phyloP scores from a whole-genome alignment of 2,329 filamentous ascomycete genomes.

The Raffaelea arxii region DNA sequence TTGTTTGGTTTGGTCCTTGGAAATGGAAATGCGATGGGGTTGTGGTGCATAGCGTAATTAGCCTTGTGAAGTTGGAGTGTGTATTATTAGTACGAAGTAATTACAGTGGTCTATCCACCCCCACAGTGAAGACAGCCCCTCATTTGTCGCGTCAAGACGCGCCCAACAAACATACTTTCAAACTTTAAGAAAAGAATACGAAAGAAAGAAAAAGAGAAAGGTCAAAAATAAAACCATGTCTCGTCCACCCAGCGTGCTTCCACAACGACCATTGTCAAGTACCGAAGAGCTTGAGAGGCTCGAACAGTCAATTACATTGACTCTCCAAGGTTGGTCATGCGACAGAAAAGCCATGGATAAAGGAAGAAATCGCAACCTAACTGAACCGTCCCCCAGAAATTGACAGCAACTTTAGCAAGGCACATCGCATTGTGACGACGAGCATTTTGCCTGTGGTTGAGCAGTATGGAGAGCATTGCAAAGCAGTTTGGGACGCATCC shows the following conservation, averaged over 20 bases:
- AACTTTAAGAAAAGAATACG: background rate
- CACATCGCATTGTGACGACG: slow-evolving; percentile 89
- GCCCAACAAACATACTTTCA: background rate
- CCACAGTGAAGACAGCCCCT: too few relatives aligned
- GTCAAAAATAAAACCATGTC: slow-evolving; percentile 30
- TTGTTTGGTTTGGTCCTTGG: too few relatives aligned
- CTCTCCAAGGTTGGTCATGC: slow-evolving; percentile 62
- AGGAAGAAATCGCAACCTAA: background rate
- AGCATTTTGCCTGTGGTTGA: slow-evolving; percentile 91
- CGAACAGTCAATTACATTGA: slow-evolving; percentile 93
- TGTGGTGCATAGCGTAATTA: too few relatives aligned
- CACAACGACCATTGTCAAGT: slow-evolving; percentile 56
- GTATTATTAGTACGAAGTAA: too few relatives aligned
- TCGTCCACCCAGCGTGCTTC: slow-evolving; percentile 31
- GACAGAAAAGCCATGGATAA: background rate
- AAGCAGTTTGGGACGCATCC: slow-evolving; percentile 91
- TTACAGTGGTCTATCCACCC: too few relatives aligned
- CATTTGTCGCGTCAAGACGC: background rate
- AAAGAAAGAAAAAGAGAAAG: background rate
- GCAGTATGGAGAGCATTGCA: slow-evolving; percentile 88
- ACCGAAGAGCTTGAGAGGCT: slow-evolving; percentile 94
- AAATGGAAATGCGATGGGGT: too few relatives aligned
- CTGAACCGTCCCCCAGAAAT: slow-evolving; percentile 55
- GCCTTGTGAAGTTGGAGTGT: too few relatives aligned
- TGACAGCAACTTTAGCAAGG: slow-evolving; percentile 95